Conservation (phyloP, 768 basidiomycete genomes). For the Mycena epipterygia region DNA sequence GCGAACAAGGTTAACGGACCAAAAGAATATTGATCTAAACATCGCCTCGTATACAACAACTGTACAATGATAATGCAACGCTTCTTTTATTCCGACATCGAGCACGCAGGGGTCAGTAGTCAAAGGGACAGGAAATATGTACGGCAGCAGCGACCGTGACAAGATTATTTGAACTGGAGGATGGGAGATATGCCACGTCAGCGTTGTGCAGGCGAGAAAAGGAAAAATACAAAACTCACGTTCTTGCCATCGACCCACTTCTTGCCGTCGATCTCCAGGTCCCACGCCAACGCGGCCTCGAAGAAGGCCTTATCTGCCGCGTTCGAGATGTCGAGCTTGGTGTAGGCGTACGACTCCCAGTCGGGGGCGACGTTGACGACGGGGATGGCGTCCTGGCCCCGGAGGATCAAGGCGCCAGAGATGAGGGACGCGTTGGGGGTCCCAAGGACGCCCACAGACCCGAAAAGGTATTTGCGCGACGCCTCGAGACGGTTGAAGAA, state of each 20-base stretch:
- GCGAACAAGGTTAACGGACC: conserved; percentile 52
- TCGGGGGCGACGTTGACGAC: conserved; percentile 90
- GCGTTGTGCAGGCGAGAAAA: not conserved
- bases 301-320: conserved; percentile 90
- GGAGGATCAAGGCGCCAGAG: conserved; percentile 84
- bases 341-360: conserved; percentile 90
- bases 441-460: conserved; percentile 93
- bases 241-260: conserved; percentile 93
- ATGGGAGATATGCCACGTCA: conserved; percentile 21
- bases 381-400: conserved; percentile 80
- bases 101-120: conserved; percentile 25
- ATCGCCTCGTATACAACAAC: conserved; percentile 9
- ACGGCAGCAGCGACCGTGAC: not conserved
- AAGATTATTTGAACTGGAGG: conserved; percentile 51
- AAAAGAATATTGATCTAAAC: conserved; percentile 10
- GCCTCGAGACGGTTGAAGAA: conserved; percentile 99
- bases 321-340: conserved; percentile 80
- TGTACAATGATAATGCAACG: conserved; percentile 17
- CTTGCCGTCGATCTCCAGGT: conserved; percentile 89
- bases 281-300: conserved; percentile 94
- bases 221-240: conserved; percentile 65
- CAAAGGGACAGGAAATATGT: not conserved
- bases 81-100: conserved; percentile 17
- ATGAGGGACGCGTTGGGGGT: conserved; percentile 82
- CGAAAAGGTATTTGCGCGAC: conserved; percentile 97